Evolutionary conservation across 78 protist genomes (phyloP), one percentile per base, ranked within the genome.

Genomic region (Tieghemostelium lacteum): DNA sequence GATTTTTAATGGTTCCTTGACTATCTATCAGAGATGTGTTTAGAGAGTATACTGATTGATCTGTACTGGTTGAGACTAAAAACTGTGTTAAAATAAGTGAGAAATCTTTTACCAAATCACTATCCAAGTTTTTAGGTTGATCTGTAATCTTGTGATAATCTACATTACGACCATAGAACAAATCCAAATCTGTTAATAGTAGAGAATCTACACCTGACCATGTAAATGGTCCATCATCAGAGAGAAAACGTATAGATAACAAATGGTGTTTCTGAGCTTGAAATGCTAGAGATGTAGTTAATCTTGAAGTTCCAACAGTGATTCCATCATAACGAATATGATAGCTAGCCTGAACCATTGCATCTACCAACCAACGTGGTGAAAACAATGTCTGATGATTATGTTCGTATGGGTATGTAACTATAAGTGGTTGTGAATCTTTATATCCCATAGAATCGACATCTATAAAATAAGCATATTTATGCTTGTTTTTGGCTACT

Each of bases 201-300:
- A 83, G 4, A 3, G 80, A 67, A 4, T 69, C 75, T 19, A 83
- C 78, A 10, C 71, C 64, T 2, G 73, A 37, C 91, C 91, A 83
- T 16, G 72, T 52, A 34, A 83, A 83, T 8, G 91, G 91, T 58
- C 91, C 91, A 19, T 66, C 76, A 22, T 83, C 91, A 20, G 67
- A 55, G 65, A 83, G 55, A 42, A 55, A 69, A 0, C 78, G 42
- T 4, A 83, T 29, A 0, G 76, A 69, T 4, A n/a, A 54, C 26
- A 83, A 24, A 28, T 83, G 91, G 29, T 83, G 69, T 36, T 78
- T 31, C 14, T 83, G 91, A 0, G 91, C 91, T 69, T 83, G 91
- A 57, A 69, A 83, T 39, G 69, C 37, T 2, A 83, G 16, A 2
- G 91, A 83, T 28, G 54, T 6, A 20, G 76, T 75, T 33, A 78